Percentiles rank a stretch among this genome's conserved stretches.
phyloP scores from a whole-genome alignment of 1,139 yeast genomes.

The Pichia norvegensis region DNA sequence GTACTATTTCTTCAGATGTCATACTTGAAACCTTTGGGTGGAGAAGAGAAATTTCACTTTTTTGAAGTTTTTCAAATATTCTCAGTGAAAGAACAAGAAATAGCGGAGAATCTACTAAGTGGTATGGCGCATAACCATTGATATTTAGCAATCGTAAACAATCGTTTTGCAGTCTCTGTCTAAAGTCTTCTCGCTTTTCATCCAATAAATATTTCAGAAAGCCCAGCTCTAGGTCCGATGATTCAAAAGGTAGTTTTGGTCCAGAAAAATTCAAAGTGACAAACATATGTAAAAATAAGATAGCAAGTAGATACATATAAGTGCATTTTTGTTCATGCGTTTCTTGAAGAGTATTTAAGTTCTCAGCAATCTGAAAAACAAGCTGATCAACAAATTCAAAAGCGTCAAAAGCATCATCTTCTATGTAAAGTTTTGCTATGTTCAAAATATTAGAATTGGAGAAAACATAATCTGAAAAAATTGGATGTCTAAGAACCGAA shows the following conservation, averaged over 20 bases:
- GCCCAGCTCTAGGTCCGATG: conserved; percentile 18
- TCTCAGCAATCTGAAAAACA: background rate
- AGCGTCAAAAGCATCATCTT: background rate
- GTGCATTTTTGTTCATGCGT: conserved; percentile 8
- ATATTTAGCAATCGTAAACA: conserved; percentile 36
- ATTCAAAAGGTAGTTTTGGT: conserved; percentile 45
- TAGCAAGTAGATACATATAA: conserved; percentile 32
- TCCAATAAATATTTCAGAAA: conserved; percentile 16
- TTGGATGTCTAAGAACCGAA: conserved; percentile 11
- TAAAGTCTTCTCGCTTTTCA: conserved; percentile 5
- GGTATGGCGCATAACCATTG: conserved; percentile 60
- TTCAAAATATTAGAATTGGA: background rate
- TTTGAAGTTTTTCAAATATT: conserved; percentile 44
- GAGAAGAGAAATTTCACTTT: conserved; percentile 29
- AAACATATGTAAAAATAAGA: conserved; percentile 59
- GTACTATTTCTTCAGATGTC: conserved; percentile 25
- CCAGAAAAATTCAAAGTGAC: conserved; percentile 81
- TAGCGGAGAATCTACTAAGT: conserved; percentile 46
- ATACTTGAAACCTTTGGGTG: conserved; percentile 8
- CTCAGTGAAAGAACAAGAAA: conserved; percentile 39
- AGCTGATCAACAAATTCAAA: conserved; percentile 10
- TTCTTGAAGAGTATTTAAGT: background rate
- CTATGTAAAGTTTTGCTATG: conserved; percentile 6
- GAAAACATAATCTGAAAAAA: conserved; percentile 2
- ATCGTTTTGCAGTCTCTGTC: conserved; percentile 14